Conservation (phyloP, 441 rosid genomes). For the Francoa sonchifolia region DNA sequence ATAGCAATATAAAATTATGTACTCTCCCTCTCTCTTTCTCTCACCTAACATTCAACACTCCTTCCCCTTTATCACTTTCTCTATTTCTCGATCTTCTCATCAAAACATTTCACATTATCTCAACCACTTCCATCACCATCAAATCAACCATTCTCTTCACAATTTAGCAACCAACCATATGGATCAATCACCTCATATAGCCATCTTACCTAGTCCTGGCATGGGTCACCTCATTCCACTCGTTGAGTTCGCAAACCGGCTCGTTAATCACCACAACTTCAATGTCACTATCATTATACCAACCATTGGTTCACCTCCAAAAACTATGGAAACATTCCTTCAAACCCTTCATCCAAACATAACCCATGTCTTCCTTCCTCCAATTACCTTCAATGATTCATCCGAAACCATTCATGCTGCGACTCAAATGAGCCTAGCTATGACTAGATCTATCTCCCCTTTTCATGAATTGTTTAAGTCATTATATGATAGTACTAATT, state of each 20-base stretch:
- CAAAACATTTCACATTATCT: too few relatives aligned
- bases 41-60: too few relatives aligned
- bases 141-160: too few relatives aligned
- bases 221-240: slow-evolving; percentile 55
- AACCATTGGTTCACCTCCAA: slow-evolving; percentile 28
- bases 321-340: slow-evolving; percentile 26
- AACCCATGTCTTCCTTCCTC: slow-evolving; percentile 34
- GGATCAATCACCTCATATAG: slow-evolving; percentile 17
- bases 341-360: slow-evolving; percentile 27
- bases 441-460: slow-evolving; percentile 26
- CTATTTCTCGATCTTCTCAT: too few relatives aligned
- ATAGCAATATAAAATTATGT: too few relatives aligned
- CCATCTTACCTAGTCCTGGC: slow-evolving; percentile 42
- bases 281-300: slow-evolving; percentile 32
- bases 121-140: too few relatives aligned
- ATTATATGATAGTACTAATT: slow-evolving; percentile 12
- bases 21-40: too few relatives aligned
- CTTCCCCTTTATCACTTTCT: too few relatives aligned
- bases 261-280: slow-evolving; percentile 24
- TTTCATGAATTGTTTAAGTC: slow-evolving; percentile 15
- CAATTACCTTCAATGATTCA: slow-evolving; percentile 27
- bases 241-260: slow-evolving; percentile 33
- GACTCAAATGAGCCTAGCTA: slow-evolving; percentile 26
- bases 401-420: slow-evolving; percentile 19
- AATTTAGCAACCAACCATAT: too few relatives aligned